Percentiles rank a stretch among this genome's conserved stretches.
Evolutionary conservation across 139 green algal species (phyloP).

Genomic region (Chlorella sp.): DNA sequence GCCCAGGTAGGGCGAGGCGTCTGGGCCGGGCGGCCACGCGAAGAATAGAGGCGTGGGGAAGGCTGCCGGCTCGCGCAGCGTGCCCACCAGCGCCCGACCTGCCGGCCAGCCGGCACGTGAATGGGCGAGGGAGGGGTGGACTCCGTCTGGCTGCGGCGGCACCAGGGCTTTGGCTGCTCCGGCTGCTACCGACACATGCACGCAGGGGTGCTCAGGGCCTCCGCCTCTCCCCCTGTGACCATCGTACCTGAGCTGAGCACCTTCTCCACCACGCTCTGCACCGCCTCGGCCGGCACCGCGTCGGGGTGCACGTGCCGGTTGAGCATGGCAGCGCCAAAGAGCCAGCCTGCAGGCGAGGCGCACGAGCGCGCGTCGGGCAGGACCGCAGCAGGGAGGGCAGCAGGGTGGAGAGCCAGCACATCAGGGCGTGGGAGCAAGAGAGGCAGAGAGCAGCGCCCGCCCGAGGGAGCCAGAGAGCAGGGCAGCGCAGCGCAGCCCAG

Average conservation of each 20-base stretch:
- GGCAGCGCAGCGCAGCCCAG: too few species aligned
- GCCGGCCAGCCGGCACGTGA: neutral
- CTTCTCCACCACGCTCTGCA: conserved; percentile 8
- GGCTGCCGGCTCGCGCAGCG: neutral
- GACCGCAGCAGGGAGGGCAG: conserved; percentile 20
- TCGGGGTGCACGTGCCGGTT: neutral
- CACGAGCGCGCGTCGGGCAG: too few species aligned
- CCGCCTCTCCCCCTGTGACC: neutral
- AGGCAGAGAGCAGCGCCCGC: too few species aligned
- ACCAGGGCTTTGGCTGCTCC: too few species aligned
- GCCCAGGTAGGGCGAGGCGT: conserved; percentile 14
- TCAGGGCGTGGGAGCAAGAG: neutral
- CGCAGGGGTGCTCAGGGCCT: neutral
- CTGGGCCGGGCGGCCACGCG: conserved; percentile 13
- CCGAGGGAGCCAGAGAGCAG: neutral
- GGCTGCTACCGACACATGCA: too few species aligned
- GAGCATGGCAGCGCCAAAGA: conserved; percentile 1
- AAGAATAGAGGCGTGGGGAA: conserved; percentile 25
- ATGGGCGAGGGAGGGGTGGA: neutral
- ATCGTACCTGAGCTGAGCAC: conserved; percentile 7
- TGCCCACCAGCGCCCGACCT: neutral
- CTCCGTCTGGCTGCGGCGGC: neutral
- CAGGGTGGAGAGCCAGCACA: neutral
- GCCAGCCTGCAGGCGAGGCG: too few species aligned
- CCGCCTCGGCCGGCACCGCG: neutral